Evolutionary conservation across 768 basidiomycete genomes (phyloP), one percentile per base, ranked within the genome.

Genomic region (Pulveroboletus sp.): DNA sequence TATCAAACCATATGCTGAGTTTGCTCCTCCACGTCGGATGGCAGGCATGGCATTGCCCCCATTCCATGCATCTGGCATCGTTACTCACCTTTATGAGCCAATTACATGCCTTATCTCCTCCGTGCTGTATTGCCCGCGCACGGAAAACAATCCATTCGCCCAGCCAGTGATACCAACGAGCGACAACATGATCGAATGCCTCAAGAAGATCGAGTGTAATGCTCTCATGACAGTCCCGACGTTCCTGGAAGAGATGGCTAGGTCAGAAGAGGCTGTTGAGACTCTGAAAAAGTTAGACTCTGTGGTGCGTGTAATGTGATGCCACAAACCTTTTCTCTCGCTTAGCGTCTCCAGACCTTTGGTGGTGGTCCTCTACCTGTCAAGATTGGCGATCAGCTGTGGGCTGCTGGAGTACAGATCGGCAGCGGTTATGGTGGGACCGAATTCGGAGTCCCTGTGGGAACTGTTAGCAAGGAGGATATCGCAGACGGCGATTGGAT

Each of bases 281-380:
- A 28, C 59, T 4, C 47, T 74, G n/a, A 60, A 55, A 35, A 54
- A 50, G 6, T 15, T 73, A 1, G 42, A 61, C 0, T 51, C 31
- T 27, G 58, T 74, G 9, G 71, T 76, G 43, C 8, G 66, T 64
- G 10, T 2, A 9, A 36, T 40, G 27, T 8, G 15, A 21, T 7
- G 2, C 14, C 8, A 4, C 10, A 4, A 21, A 1, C 0, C 1
- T 10, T 9, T 6, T 15, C 8, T 12, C n/a, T 11, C 3, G 24
- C 39, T 47, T 17, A 46, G 0, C 5, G 1, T 46, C 1, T 27
- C n/a, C 24, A 76, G 75, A 7, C 57, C 0, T 75, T 58, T 39
- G 71, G 66, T 10, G 74, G 75, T n/a, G 74, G 71, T 0, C 68
- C 73, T 8, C 42, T 76, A 5, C 65, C 69, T 11, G 54, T 67